Base-by-base conservation (phyloP, 805 yeast genomes). In the Candida ficus region DNA sequence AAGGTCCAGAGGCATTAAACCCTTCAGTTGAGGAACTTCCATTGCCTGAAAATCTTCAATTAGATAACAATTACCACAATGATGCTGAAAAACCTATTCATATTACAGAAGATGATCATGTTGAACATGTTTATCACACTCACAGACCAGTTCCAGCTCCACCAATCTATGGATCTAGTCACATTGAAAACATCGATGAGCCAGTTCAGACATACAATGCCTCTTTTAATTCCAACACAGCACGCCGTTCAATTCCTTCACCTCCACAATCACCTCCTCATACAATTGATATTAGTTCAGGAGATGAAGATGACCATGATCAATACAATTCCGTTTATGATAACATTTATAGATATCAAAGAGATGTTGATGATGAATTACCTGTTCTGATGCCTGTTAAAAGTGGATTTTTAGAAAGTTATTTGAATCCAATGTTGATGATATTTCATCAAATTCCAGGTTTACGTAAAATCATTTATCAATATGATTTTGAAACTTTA, bases 371-470 rank as follows among this genome's bases (percentile, higher is more conserved):
- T 1, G 48, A 44, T 0, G 48, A 26, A 5, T 67, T 68, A 1
- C 56, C 66, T 0, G 58, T 67, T 3, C 41, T 70, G 13, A 48
- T 70, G 35, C 72, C 74, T 1, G 45, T 51, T 7, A 48, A 52
- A 19, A 45, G 56, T 8, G 65, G 58, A 3, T 42, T 54, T 5
- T 49, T 62, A 29, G 75, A 68, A 44, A 63, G 66, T 17, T 64
- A 66, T 44, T 53, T 70, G 48, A 68, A 69, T 4, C 68, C 76
- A 1, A 31, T 73, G 14, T 43, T 73, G 22, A 61, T 60, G 52
- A 58, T 68, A 6, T 46, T 73, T 7, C 61, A 65, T n/a, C 60
- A 64, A 34, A 53, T 68, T 8, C 61, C 68, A 1, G 41, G 41
- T 5, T 61, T 72, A 26, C 57, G 62, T 13, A 57, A 57, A 29